A percentile compares a stretch with the other conserved stretches of the same genome.
These are phyloP conservation scores for Candida multigemmis DNA, from an alignment of 805 yeast genomes.

Conservation along the genomic window DNA sequence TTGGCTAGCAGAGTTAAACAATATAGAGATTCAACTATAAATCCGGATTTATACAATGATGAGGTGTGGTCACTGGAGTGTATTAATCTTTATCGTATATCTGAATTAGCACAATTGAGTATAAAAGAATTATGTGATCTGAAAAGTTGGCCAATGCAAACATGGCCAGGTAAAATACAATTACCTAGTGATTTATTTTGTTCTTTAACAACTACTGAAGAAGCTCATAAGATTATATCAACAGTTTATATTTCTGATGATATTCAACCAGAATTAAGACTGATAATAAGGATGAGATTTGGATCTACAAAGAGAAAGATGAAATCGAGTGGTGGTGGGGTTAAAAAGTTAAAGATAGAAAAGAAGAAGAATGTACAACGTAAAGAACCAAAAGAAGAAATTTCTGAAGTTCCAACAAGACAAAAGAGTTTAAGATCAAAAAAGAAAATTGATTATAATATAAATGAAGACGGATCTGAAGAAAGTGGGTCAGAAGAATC, in stretches of 20 bases:
- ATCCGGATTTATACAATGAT: conserved; percentile 16
- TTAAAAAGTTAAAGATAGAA: conserved; percentile 16
- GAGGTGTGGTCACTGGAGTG: conserved; percentile 12
- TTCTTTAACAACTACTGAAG: conserved; percentile 48
- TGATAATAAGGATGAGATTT: conserved; percentile 15
- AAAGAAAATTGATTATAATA: conserved; percentile 26
- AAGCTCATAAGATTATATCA: conserved; percentile 48
- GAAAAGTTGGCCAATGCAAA: conserved; percentile 60
- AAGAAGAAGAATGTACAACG: conserved; percentile 11
- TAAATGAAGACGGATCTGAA: conserved; percentile 8
- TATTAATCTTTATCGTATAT: conserved; percentile 47
- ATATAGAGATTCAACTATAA: conserved; percentile 49
- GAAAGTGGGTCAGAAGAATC: conserved; percentile 1
- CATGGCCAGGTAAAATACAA: conserved; percentile 75
- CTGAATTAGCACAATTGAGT: conserved; percentile 66
- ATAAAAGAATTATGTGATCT: conserved; percentile 48
- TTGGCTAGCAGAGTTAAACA: conserved; percentile 74
- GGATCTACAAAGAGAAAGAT: conserved; percentile 2
- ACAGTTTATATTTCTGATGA: conserved; percentile 48
- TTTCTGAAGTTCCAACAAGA: conserved; percentile 19
- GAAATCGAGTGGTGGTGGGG: conserved; percentile 2
- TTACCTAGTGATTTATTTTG: conserved; percentile 62
- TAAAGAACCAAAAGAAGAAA: conserved; percentile 5
- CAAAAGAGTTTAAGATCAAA: conserved; percentile 35
- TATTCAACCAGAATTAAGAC: conserved; percentile 26